Base-by-base conservation (phyloP, 257 asterid species). In the Penstemon barbatus region DNA sequence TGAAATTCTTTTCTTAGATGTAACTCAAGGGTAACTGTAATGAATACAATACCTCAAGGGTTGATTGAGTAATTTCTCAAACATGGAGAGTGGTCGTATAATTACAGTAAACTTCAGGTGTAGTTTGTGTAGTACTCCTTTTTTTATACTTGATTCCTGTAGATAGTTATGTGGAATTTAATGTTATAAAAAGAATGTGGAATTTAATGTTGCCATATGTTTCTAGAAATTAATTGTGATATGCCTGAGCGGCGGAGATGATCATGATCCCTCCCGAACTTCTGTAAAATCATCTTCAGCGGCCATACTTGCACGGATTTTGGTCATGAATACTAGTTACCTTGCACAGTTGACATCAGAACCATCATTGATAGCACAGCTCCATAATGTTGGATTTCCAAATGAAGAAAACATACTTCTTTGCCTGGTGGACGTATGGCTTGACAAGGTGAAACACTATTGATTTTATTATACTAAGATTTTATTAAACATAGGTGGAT, bases 391-490 rank as follows among this genome's bases (percentile, higher is more conserved):
- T 78, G 95, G 97, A 57, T 82, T 87, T 81, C 87, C 96, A 50
- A 78, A 63, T 68, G 96, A 94, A 61, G 98, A 89, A 71, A 87
- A 79, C 71, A 76, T 91, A 76, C 97, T 94, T 69, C 95, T 94
- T 79, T 86, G 97, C 87, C 87, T 94, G 54, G 95, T 87, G 51
- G 97, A 94, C 70, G 81, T 89, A 52, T 94, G 99, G 99, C 95
- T 91, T 60, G 99, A 94, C 80, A 89, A 87, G 97, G 99, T 89
- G 57, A 75, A 86, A 41, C 41, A 44, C 25, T 8, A 6, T 38
- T 42, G 54, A 46, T 15, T 10, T 15, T 36, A 10, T 39, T 55
- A 12, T 9, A 19, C 37, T 58, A 18, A 51, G 43, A 60, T 40
- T 38, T 57, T 11, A 59, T 75, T 19, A 45, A 25, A 36, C 37